These are phyloP conservation scores for Comarum palustre DNA, from an alignment of 306 rosid species.

Conservation along the genomic window DNA sequence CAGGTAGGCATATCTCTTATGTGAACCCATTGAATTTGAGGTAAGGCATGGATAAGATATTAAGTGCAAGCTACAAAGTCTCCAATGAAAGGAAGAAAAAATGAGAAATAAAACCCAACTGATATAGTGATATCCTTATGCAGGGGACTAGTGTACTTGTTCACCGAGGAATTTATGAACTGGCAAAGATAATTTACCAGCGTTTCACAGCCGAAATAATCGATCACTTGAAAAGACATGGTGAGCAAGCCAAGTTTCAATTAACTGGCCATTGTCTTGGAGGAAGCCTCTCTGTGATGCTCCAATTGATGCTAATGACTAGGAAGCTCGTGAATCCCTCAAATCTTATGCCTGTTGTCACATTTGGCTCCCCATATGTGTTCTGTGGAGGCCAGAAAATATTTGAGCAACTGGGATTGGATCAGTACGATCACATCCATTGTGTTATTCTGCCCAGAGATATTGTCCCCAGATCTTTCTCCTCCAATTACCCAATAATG, in stretches of 20 bases:
- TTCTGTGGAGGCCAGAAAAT: conserved; percentile 70
- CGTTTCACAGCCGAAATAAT: conserved; percentile 75
- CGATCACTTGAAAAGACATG: conserved; percentile 57
- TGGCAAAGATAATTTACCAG: conserved; percentile 71
- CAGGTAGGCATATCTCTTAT: conserved; percentile 87
- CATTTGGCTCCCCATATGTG: conserved; percentile 84
- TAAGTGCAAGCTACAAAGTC: background rate
- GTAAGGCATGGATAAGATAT: conserved; percentile 27
- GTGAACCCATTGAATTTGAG: conserved; percentile 86
- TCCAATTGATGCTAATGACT: conserved; percentile 68
- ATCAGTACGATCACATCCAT: conserved; percentile 50
- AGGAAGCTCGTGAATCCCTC: conserved; percentile 57
- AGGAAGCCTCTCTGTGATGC: conserved; percentile 78
- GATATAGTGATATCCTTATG: background rate
- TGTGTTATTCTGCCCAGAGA: conserved; percentile 82
- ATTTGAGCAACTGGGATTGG: conserved; percentile 52
- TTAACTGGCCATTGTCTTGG: conserved; percentile 93
- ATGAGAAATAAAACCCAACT: conserved; percentile 4
- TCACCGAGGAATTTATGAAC: conserved; percentile 88
- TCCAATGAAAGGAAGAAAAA: background rate
- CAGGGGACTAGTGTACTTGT: conserved; percentile 73
- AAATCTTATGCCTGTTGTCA: conserved; percentile 59
- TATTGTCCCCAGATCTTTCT: conserved; percentile 88
- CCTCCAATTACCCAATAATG: conserved; percentile 76
- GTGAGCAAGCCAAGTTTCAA: conserved; percentile 69